phyloP scores from a whole-genome alignment of 441 rosid species.

The Brassica hybrid region DNA sequence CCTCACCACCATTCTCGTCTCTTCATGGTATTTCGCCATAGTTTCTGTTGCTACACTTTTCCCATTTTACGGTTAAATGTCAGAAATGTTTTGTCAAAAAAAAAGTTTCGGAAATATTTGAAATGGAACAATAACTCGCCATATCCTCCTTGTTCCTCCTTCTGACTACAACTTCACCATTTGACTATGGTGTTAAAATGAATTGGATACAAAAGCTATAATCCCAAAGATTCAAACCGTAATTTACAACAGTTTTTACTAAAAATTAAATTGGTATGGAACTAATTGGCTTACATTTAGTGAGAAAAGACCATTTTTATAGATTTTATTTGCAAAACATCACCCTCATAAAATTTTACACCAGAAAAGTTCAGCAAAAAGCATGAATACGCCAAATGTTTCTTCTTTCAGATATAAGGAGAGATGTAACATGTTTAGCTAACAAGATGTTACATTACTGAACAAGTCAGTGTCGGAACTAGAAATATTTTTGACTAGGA shows the following conservation, averaged over 20 bases:
- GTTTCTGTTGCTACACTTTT: conserved; percentile 1
- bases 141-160: neutral
- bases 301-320: conserved; percentile 22
- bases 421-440: conserved; percentile 52
- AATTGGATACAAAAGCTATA: conserved; percentile 27
- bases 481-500: no score
- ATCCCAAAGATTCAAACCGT: conserved; percentile 24
- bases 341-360: no score
- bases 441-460: no score
- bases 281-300: conserved; percentile 40
- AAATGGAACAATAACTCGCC: neutral
- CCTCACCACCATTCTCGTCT: neutral
- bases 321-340: neutral
- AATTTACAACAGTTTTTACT: conserved; percentile 28
- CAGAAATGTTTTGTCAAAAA: no score
- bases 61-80: neutral
- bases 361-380: conserved; percentile 54
- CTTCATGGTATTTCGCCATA: neutral
- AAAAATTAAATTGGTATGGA: conserved; percentile 28
- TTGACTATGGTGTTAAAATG: conserved; percentile 3
- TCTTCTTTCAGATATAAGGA: conserved; percentile 88
- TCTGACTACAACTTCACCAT: neutral
- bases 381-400: conserved; percentile 95
- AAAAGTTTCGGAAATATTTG: neutral
- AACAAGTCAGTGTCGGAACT: no score